phyloP scores from a whole-genome alignment of 441 rosid species.

The Pelargonium citronellum region DNA sequence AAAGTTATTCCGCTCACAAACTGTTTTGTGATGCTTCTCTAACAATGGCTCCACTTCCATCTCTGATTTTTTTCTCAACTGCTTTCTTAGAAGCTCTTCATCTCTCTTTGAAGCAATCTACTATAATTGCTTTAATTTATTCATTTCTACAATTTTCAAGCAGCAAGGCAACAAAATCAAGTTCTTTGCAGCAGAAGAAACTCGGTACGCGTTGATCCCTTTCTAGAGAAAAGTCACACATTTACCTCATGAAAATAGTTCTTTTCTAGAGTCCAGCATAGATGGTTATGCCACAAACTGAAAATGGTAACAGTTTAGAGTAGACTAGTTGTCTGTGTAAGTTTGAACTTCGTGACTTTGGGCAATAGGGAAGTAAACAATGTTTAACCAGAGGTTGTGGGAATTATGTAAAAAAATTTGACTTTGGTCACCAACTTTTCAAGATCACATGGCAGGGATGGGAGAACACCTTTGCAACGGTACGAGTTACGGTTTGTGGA shows the following conservation, averaged over 20 bases:
- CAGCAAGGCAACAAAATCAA: not conserved
- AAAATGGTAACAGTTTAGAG: no score
- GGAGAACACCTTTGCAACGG: not conserved
- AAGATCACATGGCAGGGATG: not conserved
- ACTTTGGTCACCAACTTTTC: no score
- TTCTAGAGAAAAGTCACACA: not conserved
- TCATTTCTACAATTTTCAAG: not conserved
- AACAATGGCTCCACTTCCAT: not conserved
- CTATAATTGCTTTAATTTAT: not conserved
- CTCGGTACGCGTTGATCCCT: not conserved
- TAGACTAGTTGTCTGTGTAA: no score
- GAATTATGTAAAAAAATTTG: no score
- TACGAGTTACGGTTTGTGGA: not conserved
- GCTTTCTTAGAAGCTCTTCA: not conserved
- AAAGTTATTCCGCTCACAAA: not conserved
- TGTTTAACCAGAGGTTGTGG: no score
- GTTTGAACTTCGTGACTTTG: no score
- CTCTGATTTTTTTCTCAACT: not conserved
- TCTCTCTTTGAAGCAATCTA: not conserved
- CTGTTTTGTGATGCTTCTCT: not conserved
- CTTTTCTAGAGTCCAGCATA: not conserved
- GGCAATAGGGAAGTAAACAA: no score
- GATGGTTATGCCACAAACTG: not conserved
- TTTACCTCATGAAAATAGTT: not conserved
- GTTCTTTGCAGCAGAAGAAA: slow-evolving; percentile 5